Evolutionary conservation across 306 rosid genomes (phyloP).

Genomic region (Betula pendula): DNA sequence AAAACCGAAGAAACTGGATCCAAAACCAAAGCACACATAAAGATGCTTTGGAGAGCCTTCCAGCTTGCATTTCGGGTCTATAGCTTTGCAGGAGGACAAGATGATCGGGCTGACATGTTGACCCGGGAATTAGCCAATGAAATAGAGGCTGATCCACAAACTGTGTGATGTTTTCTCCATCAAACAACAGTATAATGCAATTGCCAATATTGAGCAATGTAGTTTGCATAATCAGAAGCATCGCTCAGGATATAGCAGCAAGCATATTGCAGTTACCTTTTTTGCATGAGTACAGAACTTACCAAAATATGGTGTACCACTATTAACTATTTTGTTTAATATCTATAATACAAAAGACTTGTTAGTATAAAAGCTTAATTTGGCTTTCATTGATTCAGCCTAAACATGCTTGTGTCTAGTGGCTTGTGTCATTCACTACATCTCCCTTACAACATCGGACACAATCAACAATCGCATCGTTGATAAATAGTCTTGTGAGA

Average conservation of each 20-base stretch:
- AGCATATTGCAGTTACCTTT: background rate
- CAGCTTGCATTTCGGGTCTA: slow-evolving; percentile 49
- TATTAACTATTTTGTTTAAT: background rate
- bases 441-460: too few relatives aligned
- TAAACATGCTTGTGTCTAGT: too few relatives aligned
- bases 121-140: slow-evolving; percentile 35
- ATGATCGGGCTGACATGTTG: slow-evolving; percentile 43
- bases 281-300: too few relatives aligned
- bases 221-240: background rate
- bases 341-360: background rate
- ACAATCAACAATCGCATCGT: too few relatives aligned
- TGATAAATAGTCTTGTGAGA: too few relatives aligned
- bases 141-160: slow-evolving; percentile 30
- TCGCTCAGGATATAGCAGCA: background rate
- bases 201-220: background rate
- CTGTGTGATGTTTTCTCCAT: background rate
- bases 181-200: background rate
- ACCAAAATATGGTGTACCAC: background rate
- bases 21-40: background rate
- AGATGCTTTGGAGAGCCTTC: slow-evolving; percentile 46
- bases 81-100: slow-evolving; percentile 51
- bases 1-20: too few relatives aligned
- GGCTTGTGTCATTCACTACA: too few relatives aligned
- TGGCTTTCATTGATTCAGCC: too few relatives aligned
- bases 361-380: background rate